phyloP scores from a whole-genome alignment of 345 rosid species.

The Hypericum perforatum region DNA sequence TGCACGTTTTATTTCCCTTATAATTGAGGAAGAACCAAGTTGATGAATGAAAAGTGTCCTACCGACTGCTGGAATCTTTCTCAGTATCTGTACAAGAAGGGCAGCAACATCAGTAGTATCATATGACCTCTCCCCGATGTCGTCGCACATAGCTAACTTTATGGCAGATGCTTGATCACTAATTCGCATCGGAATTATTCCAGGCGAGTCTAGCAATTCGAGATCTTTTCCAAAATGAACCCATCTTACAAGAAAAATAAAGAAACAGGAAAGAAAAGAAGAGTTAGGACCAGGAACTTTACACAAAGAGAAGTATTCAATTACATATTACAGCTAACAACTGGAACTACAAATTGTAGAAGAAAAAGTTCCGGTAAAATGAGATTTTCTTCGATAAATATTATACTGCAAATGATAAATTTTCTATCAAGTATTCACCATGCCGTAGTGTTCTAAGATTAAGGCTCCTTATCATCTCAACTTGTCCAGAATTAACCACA shows the following conservation, averaged over 20 bases:
- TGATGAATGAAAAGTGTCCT: conserved; percentile 7
- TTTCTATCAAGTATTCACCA: too few relatives aligned
- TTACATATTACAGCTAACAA: too few relatives aligned
- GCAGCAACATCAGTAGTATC: conserved; percentile 74
- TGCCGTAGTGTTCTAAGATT: too few relatives aligned
- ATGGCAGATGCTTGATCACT: conserved; percentile 86
- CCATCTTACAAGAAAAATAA: conserved; percentile 40
- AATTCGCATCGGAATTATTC: conserved; percentile 88
- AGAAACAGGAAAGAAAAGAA: neutral
- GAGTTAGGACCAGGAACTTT: neutral
- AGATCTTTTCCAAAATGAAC: conserved; percentile 79
- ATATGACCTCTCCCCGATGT: conserved; percentile 94
- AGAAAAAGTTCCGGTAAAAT: too few relatives aligned
- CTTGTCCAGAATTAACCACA: conserved; percentile 4
- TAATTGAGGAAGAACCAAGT: neutral
- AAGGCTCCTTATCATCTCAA: too few relatives aligned
- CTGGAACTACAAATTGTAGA: too few relatives aligned
- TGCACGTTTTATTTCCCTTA: too few relatives aligned
- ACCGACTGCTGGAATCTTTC: conserved; percentile 66
- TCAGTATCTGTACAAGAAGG: conserved; percentile 73
- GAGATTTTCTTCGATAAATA: too few relatives aligned
- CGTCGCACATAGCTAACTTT: conserved; percentile 94
- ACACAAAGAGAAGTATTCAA: too few relatives aligned
- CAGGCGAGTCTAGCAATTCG: conserved; percentile 86
- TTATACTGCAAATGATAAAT: too few relatives aligned